Conservation (phyloP, 75 land plant genomes). For the Adiantum capillusveneris region DNA sequence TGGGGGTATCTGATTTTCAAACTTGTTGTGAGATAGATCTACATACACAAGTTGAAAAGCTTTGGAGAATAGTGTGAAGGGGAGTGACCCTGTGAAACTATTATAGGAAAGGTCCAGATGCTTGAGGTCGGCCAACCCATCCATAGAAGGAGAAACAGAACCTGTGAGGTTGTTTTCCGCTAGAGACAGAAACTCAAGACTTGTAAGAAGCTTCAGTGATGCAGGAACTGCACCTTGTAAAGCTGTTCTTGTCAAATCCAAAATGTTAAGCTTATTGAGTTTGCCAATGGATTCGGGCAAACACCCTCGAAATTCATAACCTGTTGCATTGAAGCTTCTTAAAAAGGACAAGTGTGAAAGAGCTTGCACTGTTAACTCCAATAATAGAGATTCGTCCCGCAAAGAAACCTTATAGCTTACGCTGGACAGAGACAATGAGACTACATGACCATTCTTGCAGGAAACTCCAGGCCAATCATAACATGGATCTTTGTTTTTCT, state of each 20-base stretch:
- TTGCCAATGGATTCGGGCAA: slow-evolving; percentile 53
- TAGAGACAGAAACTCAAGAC: slow-evolving; percentile 37
- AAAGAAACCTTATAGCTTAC: slow-evolving; percentile 5
- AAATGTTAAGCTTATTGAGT: slow-evolving; percentile 43
- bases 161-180: slow-evolving; percentile 46
- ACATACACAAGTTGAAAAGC: slow-evolving; percentile 21
- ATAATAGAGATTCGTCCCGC: background rate
- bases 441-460: slow-evolving; percentile 4
- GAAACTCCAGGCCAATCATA: background rate
- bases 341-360: slow-evolving; percentile 8
- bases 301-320: slow-evolving; percentile 23
- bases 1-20: slow-evolving; percentile 8
- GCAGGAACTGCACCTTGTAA: slow-evolving; percentile 39
- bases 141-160: slow-evolving; percentile 30
- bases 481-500: slow-evolving; percentile 5
- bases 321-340: slow-evolving; percentile 20
- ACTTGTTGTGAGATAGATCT: slow-evolving; percentile 14
- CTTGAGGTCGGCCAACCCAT: slow-evolving; percentile 31
- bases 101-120: slow-evolving; percentile 46
- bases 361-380: slow-evolving; percentile 4
- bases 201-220: slow-evolving; percentile 33
- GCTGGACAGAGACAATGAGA: background rate
- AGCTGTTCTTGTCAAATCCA: slow-evolving; percentile 44
- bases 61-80: slow-evolving; percentile 31
- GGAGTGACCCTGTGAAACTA: slow-evolving; percentile 35